Evolutionary conservation across 208 protist species (phyloP).

Genomic region (Strigomonas oncopelti): DNA sequence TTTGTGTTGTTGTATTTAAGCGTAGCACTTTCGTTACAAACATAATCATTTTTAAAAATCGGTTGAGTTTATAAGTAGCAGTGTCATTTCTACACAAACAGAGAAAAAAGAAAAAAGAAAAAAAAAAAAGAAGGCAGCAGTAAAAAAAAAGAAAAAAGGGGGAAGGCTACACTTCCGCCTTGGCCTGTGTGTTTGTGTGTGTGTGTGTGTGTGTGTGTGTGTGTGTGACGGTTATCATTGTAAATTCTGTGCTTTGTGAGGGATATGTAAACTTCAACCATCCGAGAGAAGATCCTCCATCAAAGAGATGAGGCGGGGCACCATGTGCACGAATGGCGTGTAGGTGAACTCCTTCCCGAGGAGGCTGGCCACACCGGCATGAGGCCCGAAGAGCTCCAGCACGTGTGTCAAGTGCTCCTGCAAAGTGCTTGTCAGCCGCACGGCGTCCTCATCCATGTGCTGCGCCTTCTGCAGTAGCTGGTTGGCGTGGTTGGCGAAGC

Average conservation of each 20-base stretch:
- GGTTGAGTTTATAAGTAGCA: too few relatives aligned
- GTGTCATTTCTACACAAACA: too few relatives aligned
- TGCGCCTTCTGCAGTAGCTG: slow-evolving; percentile 9
- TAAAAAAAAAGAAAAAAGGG: slow-evolving; percentile 8
- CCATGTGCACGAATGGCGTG: slow-evolving; percentile 33
- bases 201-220: too few relatives aligned
- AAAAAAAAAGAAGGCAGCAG: background rate
- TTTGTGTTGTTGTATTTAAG: too few relatives aligned
- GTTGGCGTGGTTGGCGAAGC: background rate
- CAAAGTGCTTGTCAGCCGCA: slow-evolving; percentile 17
- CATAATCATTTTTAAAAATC: too few relatives aligned
- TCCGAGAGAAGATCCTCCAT: slow-evolving; percentile 29
- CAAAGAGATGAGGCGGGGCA: slow-evolving; percentile 32
- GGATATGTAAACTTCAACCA: too few relatives aligned
- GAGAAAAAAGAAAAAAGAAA: background rate
- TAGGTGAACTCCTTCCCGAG: slow-evolving; percentile 29
- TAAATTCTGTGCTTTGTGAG: too few relatives aligned
- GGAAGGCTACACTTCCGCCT: too few relatives aligned
- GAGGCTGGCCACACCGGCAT: slow-evolving; percentile 25
- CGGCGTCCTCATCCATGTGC: slow-evolving; percentile 24
- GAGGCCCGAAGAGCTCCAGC: slow-evolving; percentile 28
- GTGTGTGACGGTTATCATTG: too few relatives aligned
- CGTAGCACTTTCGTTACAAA: too few relatives aligned
- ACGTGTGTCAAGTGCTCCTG: slow-evolving; percentile 29
- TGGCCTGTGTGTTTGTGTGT: too few relatives aligned